Evolutionary conservation across 2,329 filamentous ascomycete genomes (phyloP).

Genomic region (Colletotrichum caudatum): DNA sequence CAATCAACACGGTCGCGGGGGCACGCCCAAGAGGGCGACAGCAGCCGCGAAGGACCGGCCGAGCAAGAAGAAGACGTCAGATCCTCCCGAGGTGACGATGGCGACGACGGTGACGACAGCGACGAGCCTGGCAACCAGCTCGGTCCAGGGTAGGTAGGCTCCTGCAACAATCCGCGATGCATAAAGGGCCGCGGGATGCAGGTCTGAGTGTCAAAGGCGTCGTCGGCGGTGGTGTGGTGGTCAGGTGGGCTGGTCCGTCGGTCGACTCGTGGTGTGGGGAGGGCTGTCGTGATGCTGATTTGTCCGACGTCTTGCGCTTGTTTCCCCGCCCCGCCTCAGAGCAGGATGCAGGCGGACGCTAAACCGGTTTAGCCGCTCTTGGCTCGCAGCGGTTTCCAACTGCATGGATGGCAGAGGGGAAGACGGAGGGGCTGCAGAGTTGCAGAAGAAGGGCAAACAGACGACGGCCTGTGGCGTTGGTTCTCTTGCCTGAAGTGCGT

Average conservation of each 20-base stretch:
- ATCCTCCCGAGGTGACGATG: conserved; percentile 4
- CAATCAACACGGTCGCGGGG: background rate
- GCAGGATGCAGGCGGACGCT: conserved; percentile 22
- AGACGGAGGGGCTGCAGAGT: conserved; percentile 11
- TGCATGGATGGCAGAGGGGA: conserved; percentile 26
- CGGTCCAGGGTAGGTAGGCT: conserved; percentile 23
- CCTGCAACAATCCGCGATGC: conserved; percentile 31
- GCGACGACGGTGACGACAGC: conserved; percentile 7
- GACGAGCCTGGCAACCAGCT: background rate
- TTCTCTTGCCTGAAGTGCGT: background rate
- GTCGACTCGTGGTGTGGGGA: conserved; percentile 32
- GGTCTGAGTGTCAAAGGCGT: conserved; percentile 14
- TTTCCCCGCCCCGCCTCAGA: conserved; percentile 31
- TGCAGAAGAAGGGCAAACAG: conserved; percentile 11
- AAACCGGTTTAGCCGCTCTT: conserved; percentile 36
- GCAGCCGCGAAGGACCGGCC: background rate
- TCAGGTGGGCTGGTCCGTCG: conserved; percentile 27
- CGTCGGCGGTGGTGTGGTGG: conserved; percentile 18
- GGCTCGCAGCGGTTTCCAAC: conserved; percentile 31
- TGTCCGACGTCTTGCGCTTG: conserved; percentile 15
- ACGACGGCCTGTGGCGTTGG: background rate
- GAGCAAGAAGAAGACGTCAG: conserved; percentile 16
- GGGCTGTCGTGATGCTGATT: conserved; percentile 29
- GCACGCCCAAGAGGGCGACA: background rate
- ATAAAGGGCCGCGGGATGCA: conserved; percentile 31